These are phyloP conservation scores for Volutella citrinella DNA, from an alignment of 2,329 filamentous ascomycete genomes.

Conservation along the genomic window DNA sequence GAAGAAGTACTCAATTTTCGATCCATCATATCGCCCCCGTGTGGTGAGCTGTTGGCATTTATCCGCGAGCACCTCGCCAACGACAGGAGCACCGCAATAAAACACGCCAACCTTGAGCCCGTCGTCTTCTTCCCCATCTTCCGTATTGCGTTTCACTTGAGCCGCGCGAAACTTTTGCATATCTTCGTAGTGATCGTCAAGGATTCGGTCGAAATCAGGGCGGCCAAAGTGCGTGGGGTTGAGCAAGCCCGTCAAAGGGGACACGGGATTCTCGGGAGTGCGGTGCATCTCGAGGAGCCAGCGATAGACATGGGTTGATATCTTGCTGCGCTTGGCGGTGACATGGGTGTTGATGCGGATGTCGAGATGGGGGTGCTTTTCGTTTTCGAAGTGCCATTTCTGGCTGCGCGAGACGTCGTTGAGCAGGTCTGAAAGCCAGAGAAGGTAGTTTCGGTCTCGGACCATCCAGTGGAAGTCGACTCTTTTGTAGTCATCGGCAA, in stretches of 20 bases:
- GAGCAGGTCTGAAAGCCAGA: constrained; percentile 56
- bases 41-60: constrained; percentile 49
- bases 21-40: constrained; percentile 48
- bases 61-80: constrained; percentile 55
- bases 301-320: constrained; percentile 53
- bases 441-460: constrained; percentile 52
- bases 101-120: constrained; percentile 52
- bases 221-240: constrained; percentile 53
- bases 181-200: constrained; percentile 53
- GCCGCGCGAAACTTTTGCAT: constrained; percentile 38
- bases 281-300: constrained; percentile 56
- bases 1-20: constrained; percentile 53
- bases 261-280: constrained; percentile 47
- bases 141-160: constrained; percentile 11
- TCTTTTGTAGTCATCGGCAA: constrained; percentile 41
- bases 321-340: constrained; percentile 50
- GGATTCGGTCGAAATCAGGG: constrained; percentile 50
- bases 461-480: constrained; percentile 62
- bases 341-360: constrained; percentile 56
- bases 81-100: constrained; percentile 53
- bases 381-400: constrained; percentile 35
- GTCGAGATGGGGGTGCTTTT: constrained; percentile 40
- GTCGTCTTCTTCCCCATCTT: constrained; percentile 19
- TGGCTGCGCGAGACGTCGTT: constrained; percentile 44
- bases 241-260: constrained; percentile 51